phyloP scores from a whole-genome alignment of 2,329 filamentous ascomycete species.

The Cladosporium sp. region DNA sequence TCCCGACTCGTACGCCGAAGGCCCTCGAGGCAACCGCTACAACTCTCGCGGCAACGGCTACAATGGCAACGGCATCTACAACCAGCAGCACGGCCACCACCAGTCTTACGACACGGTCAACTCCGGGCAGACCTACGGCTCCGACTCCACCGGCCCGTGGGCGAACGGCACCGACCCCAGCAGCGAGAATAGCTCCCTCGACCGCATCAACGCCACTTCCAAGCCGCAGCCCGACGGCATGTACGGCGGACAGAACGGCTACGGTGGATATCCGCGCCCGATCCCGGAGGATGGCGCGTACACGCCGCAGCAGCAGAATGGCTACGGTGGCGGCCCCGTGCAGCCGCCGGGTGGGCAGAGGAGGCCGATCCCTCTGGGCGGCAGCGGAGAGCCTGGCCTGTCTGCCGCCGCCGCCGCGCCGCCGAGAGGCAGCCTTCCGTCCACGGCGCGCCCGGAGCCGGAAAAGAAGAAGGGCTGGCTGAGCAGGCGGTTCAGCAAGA shows the following conservation, averaged over 20 bases:
- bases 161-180: slow-evolving; percentile 84
- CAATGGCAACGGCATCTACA: slow-evolving; percentile 36
- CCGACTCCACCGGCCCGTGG: slow-evolving; percentile 62
- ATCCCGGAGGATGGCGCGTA: slow-evolving; percentile 9
- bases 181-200: slow-evolving; percentile 84
- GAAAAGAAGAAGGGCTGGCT: slow-evolving; percentile 92
- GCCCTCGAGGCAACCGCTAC: slow-evolving; percentile 33
- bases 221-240: slow-evolving; percentile 31
- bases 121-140: slow-evolving; percentile 56
- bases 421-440: slow-evolving; percentile 19
- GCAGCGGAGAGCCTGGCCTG: slow-evolving; percentile 10
- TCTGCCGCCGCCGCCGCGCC: slow-evolving; percentile 15
- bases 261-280: slow-evolving; percentile 32
- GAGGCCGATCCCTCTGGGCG: slow-evolving; percentile 7
- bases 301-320: slow-evolving; percentile 13
- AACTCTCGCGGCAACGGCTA: slow-evolving; percentile 38
- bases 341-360: slow-evolving; percentile 3
- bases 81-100: slow-evolving; percentile 54
- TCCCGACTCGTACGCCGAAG: slow-evolving; percentile 31
- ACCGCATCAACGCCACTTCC: slow-evolving; percentile 23
- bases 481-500: slow-evolving; percentile 70
- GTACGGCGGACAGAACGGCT: slow-evolving; percentile 32
- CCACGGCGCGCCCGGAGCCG: slow-evolving; percentile 22
- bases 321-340: slow-evolving; percentile 11
- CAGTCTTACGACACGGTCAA: slow-evolving; percentile 83